These are phyloP conservation scores for Nemania bipapillata DNA, from an alignment of 2,329 filamentous ascomycete species.

Conservation along the genomic window DNA sequence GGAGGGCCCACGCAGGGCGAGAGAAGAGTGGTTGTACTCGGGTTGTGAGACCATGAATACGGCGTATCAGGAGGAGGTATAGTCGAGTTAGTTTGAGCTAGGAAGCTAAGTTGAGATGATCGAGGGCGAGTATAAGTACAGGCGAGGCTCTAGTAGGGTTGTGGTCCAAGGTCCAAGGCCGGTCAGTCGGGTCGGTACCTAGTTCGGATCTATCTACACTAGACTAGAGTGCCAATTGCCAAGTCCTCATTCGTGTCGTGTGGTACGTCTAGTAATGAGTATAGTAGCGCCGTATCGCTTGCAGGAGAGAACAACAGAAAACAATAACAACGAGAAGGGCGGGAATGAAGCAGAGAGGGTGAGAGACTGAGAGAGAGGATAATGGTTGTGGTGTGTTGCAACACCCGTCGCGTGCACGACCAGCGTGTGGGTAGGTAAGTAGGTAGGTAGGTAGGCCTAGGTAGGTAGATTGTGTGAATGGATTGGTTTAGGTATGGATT, in stretches of 20 bases:
- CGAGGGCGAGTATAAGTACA: not conserved
- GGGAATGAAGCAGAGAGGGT: not conserved
- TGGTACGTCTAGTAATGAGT: not conserved
- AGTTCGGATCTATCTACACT: not conserved
- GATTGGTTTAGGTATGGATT: conserved; percentile 4
- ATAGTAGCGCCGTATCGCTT: not conserved
- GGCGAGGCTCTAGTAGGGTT: conserved; percentile 9
- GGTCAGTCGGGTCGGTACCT: not conserved
- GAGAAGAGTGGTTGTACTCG: conserved; percentile 61
- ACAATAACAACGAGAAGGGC: not conserved
- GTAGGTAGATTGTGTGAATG: conserved; percentile 6
- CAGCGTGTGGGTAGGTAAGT: conserved; percentile 34
- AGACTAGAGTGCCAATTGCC: conserved; percentile 3
- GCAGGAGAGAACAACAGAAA: not conserved
- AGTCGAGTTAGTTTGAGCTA: conserved; percentile 1
- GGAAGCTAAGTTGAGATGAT: conserved; percentile 1
- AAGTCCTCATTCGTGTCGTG: conserved; percentile 8
- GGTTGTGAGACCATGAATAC: conserved; percentile 72
- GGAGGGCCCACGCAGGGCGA: conserved; percentile 68
- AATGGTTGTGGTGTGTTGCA: conserved; percentile 21
- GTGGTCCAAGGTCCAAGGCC: conserved; percentile 7
- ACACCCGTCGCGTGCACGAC: conserved; percentile 40
- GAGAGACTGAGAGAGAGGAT: conserved; percentile 7
- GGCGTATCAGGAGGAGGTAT: conserved; percentile 11
- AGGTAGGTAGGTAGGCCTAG: too few species aligned